A percentile compares a stretch with the other conserved stretches of the same genome.
Evolutionary conservation across 768 basidiomycete genomes (phyloP).

Genomic region (Candolleomyces eurysporus): DNA sequence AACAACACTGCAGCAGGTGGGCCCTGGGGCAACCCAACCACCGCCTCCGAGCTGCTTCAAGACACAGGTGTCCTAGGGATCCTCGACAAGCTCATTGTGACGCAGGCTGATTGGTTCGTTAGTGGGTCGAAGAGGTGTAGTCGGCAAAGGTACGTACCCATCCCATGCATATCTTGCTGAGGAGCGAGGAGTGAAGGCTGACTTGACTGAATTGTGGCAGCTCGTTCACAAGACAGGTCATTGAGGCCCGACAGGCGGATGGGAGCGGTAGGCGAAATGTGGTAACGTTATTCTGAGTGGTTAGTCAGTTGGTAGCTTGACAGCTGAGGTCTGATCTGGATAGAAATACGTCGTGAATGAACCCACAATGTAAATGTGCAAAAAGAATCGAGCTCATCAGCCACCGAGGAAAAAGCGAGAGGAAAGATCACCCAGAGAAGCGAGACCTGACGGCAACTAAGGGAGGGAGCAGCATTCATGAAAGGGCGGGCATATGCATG

Average conservation of each 20-base stretch:
- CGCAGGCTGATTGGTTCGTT: conserved; percentile 47
- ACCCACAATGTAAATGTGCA: too few relatives aligned
- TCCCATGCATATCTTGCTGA: not conserved
- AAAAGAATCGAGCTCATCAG: too few relatives aligned
- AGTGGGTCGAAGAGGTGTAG: conserved; percentile 48
- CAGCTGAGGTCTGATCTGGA: too few relatives aligned
- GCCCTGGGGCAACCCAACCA: too few relatives aligned
- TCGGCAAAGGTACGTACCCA: conserved; percentile 37
- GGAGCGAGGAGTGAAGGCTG: not conserved
- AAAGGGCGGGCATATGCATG: not conserved
- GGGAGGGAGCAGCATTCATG: too few relatives aligned
- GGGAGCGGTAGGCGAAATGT: conserved; percentile 16
- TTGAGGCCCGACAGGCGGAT: conserved; percentile 37
- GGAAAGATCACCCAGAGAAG: too few relatives aligned
- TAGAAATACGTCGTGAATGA: too few relatives aligned
- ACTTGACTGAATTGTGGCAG: conserved; percentile 19
- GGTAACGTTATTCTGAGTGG: not conserved
- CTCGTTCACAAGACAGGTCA: conserved; percentile 54
- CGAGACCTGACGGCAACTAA: too few relatives aligned
- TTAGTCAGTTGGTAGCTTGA: too few relatives aligned
- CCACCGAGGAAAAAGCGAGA: too few relatives aligned
- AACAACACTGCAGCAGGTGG: conserved; percentile 15
- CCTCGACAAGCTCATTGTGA: conserved; percentile 55
- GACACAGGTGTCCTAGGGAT: conserved; percentile 55
- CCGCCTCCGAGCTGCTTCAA: conserved; percentile 27